These are phyloP conservation scores for Diaporthe humulicola DNA, from an alignment of 2,329 filamentous ascomycete species.

Conservation along the genomic window DNA sequence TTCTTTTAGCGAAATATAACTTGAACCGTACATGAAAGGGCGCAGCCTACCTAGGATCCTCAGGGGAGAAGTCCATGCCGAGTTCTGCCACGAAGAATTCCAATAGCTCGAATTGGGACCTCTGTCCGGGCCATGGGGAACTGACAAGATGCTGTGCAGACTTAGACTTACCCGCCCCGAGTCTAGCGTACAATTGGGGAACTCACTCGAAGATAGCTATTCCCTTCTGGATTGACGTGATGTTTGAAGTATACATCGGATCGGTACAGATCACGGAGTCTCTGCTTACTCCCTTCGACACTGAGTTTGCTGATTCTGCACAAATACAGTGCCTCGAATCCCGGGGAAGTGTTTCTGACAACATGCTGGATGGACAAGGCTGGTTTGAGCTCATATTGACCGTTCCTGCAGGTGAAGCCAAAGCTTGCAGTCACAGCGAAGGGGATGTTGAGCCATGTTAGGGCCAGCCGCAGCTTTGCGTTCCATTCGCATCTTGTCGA, in stretches of 20 bases:
- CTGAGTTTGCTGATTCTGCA: background rate
- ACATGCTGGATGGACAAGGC: slow-evolving; percentile 6
- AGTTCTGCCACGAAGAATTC: background rate
- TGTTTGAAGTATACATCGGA: background rate
- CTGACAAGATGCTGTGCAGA: background rate
- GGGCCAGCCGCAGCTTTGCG: background rate
- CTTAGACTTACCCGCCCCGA: background rate
- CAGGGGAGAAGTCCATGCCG: background rate
- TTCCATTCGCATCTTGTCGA: background rate
- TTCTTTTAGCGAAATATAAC: background rate
- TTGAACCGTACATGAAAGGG: rapidly evolving
- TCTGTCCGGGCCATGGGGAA: background rate
- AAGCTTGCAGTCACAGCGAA: background rate
- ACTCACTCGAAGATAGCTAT: slow-evolving; percentile 2
- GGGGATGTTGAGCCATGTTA: background rate
- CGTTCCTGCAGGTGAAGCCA: background rate
- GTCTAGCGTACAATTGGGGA: background rate
- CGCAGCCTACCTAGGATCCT: background rate
- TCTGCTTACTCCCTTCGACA: background rate
- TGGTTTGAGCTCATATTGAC: background rate
- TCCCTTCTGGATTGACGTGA: background rate
- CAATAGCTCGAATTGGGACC: background rate
- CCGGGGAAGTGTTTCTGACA: background rate
- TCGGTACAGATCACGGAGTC: background rate
- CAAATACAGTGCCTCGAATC: background rate